phyloP scores from a whole-genome alignment of 83 land plant genomes.

The Picea mariana region DNA sequence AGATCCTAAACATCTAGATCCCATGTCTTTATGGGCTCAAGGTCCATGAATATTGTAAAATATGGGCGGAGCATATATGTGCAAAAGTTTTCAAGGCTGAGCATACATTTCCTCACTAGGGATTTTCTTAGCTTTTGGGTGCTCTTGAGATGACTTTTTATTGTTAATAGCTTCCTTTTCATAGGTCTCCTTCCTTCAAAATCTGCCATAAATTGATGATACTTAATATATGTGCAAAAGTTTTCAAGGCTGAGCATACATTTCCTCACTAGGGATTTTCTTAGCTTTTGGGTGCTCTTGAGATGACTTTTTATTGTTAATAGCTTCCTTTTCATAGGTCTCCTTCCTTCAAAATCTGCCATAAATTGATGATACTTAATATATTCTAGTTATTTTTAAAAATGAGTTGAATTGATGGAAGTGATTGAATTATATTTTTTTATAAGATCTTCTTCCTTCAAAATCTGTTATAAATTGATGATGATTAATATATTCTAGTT shows the following conservation, averaged over 20 bases:
- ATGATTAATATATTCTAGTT: background rate
- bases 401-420: background rate
- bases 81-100: constrained; percentile 83
- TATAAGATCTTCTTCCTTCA: constrained; percentile 46
- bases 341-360: constrained; percentile 81
- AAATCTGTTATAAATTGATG: constrained; percentile 39
- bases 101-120: constrained; percentile 54
- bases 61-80: constrained; percentile 89
- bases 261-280: constrained; percentile 64
- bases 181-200: constrained; percentile 90
- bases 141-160: constrained; percentile 74
- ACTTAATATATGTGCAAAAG: constrained; percentile 86
- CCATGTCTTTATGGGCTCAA: constrained; percentile 75
- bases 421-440: constrained; percentile 55
- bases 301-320: constrained; percentile 81
- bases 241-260: constrained; percentile 77
- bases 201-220: constrained; percentile 41
- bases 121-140: constrained; percentile 68
- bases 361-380: background rate
- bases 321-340: constrained; percentile 85
- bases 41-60: constrained; percentile 69
- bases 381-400: background rate
- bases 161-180: constrained; percentile 75
- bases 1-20: constrained; percentile 74
- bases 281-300: constrained; percentile 63